Percentiles rank a stretch among this genome's conserved stretches.
Evolutionary conservation across 1,284 basidiomycete genomes (phyloP).

Genomic region (Trichosporon sp.): DNA sequence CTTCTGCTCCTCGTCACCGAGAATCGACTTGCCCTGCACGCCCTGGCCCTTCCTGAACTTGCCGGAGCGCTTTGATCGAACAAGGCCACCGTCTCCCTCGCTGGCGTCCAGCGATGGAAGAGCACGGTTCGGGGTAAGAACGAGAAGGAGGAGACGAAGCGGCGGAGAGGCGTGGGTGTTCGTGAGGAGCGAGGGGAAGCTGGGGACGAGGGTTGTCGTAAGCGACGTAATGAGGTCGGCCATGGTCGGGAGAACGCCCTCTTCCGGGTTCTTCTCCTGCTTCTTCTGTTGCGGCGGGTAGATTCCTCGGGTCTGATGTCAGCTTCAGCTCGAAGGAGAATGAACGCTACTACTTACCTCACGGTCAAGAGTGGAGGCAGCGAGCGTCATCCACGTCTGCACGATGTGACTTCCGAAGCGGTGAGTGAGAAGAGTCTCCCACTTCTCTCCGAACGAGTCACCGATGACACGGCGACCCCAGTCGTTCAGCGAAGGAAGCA

Average conservation of each 20-base stretch:
- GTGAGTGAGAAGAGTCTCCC: constrained; percentile 70
- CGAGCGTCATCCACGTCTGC: constrained; percentile 78
- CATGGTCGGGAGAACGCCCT: constrained; percentile 73
- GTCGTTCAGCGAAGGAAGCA: constrained; percentile 89
- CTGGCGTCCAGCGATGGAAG: constrained; percentile 60
- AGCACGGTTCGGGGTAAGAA: constrained; percentile 63
- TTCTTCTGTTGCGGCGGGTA: constrained; percentile 62
- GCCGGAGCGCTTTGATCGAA: constrained; percentile 54
- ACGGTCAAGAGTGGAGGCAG: constrained; percentile 72
- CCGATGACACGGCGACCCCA: constrained; percentile 84
- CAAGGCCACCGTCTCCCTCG: constrained; percentile 33
- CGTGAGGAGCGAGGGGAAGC: constrained; percentile 67
- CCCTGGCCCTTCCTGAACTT: constrained; percentile 54
- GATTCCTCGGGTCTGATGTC: constrained; percentile 64
- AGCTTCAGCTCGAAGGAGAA: constrained; percentile 7
- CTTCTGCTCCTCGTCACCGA: constrained; percentile 46
- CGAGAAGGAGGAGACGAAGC: constrained; percentile 71
- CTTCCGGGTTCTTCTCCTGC: constrained; percentile 41
- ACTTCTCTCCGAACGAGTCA: constrained; percentile 82
- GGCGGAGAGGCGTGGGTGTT: constrained; percentile 88
- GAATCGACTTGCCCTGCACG: constrained; percentile 54
- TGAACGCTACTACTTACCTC: constrained; percentile 64
- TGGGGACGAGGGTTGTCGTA: constrained; percentile 57
- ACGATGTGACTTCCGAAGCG: constrained; percentile 90
- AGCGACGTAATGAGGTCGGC: constrained; percentile 55